These are phyloP conservation scores for Jackrogersella minutella DNA, from an alignment of 495 filamentous ascomycete species.

Conservation along the genomic window DNA sequence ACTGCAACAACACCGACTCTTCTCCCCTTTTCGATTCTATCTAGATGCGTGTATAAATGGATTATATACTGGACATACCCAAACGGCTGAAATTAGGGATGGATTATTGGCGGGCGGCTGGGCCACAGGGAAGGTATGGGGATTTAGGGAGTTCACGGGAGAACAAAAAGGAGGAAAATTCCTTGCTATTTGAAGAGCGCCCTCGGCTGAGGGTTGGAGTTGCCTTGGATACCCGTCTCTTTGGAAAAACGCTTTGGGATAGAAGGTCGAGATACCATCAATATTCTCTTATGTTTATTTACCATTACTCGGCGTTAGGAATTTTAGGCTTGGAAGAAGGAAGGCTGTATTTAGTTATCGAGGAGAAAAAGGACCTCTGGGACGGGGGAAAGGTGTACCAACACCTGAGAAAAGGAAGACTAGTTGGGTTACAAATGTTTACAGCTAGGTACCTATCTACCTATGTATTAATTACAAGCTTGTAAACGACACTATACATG, in stretches of 20 bases:
- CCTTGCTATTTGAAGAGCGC: slow-evolving; percentile 6
- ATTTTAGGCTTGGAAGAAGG: background rate
- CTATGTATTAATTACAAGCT: slow-evolving; percentile 12
- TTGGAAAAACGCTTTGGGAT: slow-evolving; percentile 9
- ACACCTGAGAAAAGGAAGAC: background rate
- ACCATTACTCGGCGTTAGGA: background rate
- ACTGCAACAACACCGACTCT: background rate
- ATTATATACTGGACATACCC: slow-evolving; percentile 28
- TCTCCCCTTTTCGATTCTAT: slow-evolving; percentile 17
- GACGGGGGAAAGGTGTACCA: background rate
- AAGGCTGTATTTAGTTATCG: background rate
- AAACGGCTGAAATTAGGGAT: slow-evolving; percentile 10
- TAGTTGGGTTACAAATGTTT: slow-evolving; percentile 1
- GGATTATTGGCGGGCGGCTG: slow-evolving; percentile 23
- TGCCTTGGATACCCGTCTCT: slow-evolving; percentile 13
- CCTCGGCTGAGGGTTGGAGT: slow-evolving; percentile 20
- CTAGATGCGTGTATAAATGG: slow-evolving; percentile 32
- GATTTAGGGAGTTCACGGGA: slow-evolving; percentile 10
- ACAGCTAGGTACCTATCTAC: slow-evolving; percentile 9
- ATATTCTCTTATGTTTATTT: background rate
- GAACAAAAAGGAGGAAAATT: slow-evolving; percentile 4
- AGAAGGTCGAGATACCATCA: slow-evolving; percentile 7
- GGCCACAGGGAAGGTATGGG: slow-evolving; percentile 16
- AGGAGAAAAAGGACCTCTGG: background rate
- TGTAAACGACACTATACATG: background rate